Evolutionary conservation across 2,329 filamentous ascomycete species (phyloP), one percentile per base, ranked within the genome.

Genomic region (Trichoderma koningii): DNA sequence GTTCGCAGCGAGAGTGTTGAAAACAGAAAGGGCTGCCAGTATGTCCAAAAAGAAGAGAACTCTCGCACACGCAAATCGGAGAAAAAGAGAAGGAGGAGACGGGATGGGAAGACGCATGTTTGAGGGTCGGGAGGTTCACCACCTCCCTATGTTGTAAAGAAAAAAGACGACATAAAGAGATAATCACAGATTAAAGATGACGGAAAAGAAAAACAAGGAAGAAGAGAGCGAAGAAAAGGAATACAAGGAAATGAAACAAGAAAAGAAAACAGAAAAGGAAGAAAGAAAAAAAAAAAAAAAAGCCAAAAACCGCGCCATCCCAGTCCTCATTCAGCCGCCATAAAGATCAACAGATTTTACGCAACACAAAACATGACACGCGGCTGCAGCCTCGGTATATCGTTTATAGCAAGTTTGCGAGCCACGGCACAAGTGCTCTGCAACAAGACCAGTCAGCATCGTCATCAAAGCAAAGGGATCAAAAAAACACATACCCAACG

Each of bases 401-500:
- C 34, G 28, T 60, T 75, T 77, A 84, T 69, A 84, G 77, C 68
- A 83, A 78, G 71, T 81, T 81, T 75, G 82, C 81, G 67, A 84
- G 78, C 74, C 82, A 84, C 42, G 82, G 82, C 65, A 82, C 80
- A 60, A 83, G 72, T 38, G 81, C 82, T 66, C 78, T 81, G 64
- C 26, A 19, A 7, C 26, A 51, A 5, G 1, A 17, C 44, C 12
- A 41, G 48, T 64, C 9, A 26, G 26, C 19, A 21, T 14, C 45
- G n/a, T 3, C 19, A 21, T 19, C 23, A 5, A 26, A 12, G 28
- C 34, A 9, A 28, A 17, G 42, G 23, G 17, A 7, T 2, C 7
- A 5, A 26, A 14, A 19, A 1, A 10, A 17, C 17, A 89, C 93
- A 81, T 86, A 98, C 95, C 93, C 93, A 76, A 97, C 85, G 65